Evolutionary conservation across 192 early-diverging fungal genomes (phyloP).

Genomic region (Dispira simplex): DNA sequence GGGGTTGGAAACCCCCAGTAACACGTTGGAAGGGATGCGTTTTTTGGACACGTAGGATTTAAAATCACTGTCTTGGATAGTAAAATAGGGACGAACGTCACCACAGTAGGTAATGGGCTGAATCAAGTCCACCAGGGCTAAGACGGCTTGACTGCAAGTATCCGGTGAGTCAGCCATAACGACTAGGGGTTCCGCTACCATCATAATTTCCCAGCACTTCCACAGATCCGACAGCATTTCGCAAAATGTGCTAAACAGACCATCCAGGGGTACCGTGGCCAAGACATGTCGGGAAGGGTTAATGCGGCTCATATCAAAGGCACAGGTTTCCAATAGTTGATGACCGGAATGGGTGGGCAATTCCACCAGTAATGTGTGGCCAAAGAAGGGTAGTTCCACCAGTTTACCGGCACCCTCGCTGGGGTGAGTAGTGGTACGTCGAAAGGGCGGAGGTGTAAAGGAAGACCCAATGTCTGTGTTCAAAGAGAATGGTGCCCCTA

Average conservation of each 20-base stretch:
- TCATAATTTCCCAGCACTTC: conserved; percentile 89
- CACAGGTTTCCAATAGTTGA: conserved; percentile 56
- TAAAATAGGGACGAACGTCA: conserved; percentile 93
- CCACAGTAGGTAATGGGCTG: conserved; percentile 95
- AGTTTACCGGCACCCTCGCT: conserved; percentile 36
- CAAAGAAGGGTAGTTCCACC: conserved; percentile 59
- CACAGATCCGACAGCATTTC: conserved; percentile 69
- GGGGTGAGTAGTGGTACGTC: neutral
- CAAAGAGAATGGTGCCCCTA: neutral
- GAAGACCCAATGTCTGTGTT: neutral
- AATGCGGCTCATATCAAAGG: conserved; percentile 46
- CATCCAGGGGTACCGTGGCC: conserved; percentile 46
- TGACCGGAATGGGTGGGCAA: conserved; percentile 44
- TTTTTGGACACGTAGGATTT: conserved; percentile 34
- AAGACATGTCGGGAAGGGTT: conserved; percentile 57
- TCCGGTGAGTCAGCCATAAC: conserved; percentile 79
- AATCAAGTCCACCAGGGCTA: conserved; percentile 74
- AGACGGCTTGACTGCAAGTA: conserved; percentile 72
- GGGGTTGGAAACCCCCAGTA: conserved; percentile 94
- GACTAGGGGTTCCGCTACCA: conserved; percentile 77
- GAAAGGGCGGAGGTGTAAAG: no score
- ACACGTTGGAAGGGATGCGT: conserved; percentile 54
- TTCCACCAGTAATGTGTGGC: conserved; percentile 47
- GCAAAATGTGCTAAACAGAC: conserved; percentile 61
- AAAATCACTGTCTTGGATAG: conserved; percentile 91